These are phyloP conservation scores for Diaporthe nobilis DNA, from an alignment of 2,329 filamentous ascomycete genomes.

Conservation along the genomic window DNA sequence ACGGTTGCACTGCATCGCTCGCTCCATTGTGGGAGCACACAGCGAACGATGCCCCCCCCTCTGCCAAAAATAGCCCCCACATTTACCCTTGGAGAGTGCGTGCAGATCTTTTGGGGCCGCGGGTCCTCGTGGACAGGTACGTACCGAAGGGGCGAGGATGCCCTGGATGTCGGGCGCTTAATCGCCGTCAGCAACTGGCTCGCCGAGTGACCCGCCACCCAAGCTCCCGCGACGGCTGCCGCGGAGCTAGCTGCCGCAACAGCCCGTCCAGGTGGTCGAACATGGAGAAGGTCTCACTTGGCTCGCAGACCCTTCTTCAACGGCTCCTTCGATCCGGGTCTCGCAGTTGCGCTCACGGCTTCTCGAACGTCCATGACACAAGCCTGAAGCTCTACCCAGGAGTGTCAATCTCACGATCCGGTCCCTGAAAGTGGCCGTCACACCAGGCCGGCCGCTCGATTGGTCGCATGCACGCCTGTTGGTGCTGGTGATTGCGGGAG, in stretches of 20 bases:
- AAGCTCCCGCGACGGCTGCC: constrained; percentile 29
- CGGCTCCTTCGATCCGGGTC: not conserved
- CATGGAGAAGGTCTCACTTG: not conserved
- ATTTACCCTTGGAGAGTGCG: constrained; percentile 21
- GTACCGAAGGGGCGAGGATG: not conserved
- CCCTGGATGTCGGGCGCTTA: constrained; percentile 35
- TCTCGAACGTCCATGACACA: constrained; percentile 33
- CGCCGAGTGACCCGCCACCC: constrained; percentile 10
- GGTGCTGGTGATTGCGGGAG: constrained; percentile 29
- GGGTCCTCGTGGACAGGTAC: constrained; percentile 5
- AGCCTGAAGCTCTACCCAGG: not conserved
- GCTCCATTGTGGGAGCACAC: not conserved
- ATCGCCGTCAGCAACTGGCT: constrained; percentile 35
- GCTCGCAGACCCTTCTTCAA: not conserved
- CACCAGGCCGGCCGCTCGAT: constrained; percentile 17
- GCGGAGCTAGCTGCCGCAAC: not conserved
- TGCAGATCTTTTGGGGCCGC: constrained; percentile 20
- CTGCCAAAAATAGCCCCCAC: constrained; percentile 40
- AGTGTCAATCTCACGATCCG: not conserved
- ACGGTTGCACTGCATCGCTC: not conserved
- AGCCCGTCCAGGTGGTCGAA: not conserved
- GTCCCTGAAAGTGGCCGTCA: constrained; percentile 30
- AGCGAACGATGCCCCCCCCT: not conserved
- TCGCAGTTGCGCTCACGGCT: not conserved
- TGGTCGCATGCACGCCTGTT: constrained; percentile 6